Base-by-base conservation (phyloP, 1,284 basidiomycete genomes). In the Cerioporus squamosus region DNA sequence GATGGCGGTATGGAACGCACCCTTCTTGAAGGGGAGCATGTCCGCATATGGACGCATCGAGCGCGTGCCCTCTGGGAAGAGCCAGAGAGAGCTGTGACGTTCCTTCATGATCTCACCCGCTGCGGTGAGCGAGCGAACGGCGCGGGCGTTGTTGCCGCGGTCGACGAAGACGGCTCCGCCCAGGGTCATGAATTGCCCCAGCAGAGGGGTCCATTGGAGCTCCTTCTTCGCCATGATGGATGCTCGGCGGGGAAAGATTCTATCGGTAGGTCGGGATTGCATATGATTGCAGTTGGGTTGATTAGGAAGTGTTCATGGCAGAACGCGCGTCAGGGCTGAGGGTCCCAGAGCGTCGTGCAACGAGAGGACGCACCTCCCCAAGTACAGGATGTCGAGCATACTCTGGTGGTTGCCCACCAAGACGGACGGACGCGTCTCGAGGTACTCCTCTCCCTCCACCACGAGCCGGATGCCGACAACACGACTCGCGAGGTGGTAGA, bases 201-300 rank as follows among this genome's bases (percentile, higher is more conserved):
- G 81, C 4, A 90, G 62, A 0, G 97, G 97, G 0, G 86, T 80
- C 81, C 84, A 97, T 68, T 92, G 88, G 31, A 99, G 79, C 60
- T 95, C 93, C 70, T 92, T 89, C 81, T 99, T 99, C 18, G 95
- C 90, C 87, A 97, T 95, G 70, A 99, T 97, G 22, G 90, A 84
- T 6, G 93, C 84, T 61, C 84, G 82, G 62, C 83, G 83, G 12
- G 95, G 97, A 77, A 98, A 93, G 66, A 96, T 85, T 62, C 94
- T 93, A 42, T 53, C 23, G 46, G 61, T n/a, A 48, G 20, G 38
- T 14, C 45, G 46, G 45, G 24, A 52, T 45, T n/a, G 51, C 36
- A 29, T 4, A 44, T 33, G 51, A 49, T 22, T 22, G 3, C 42
- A 26, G 52, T 23, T 45, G 24, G 29, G 20, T 45, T 52, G 18